These are phyloP conservation scores for Triangularia setosa DNA, from an alignment of 2,329 filamentous ascomycete species.

Conservation along the genomic window DNA sequence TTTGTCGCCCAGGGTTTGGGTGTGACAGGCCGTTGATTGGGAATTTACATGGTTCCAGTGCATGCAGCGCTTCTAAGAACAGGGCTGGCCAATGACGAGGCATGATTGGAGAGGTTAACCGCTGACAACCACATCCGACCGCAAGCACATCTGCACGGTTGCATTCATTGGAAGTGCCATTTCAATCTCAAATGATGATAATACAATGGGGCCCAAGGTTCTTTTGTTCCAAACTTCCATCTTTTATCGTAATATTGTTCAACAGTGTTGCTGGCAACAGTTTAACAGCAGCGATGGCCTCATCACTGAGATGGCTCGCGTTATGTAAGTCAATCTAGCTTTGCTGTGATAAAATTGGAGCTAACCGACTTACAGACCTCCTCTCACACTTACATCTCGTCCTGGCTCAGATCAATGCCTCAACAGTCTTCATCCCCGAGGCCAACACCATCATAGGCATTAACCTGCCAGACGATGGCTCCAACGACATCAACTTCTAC, in stretches of 20 bases:
- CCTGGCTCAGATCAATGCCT: constrained; percentile 15
- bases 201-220: background rate
- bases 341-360: background rate
- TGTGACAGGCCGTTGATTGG: background rate
- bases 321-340: background rate
- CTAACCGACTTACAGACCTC: constrained; percentile 5
- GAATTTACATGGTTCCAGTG: background rate
- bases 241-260: background rate
- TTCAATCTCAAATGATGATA: background rate
- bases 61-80: background rate
- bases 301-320: background rate
- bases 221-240: background rate
- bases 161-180: background rate
- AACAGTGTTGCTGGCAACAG: background rate
- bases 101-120: background rate
- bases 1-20: background rate
- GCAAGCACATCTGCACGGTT: background rate
- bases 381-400: constrained; percentile 5
- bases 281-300: background rate
- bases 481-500: constrained; percentile 29
- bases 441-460: constrained; percentile 25
- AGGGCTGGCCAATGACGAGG: background rate
- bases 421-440: constrained; percentile 23
- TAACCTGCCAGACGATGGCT: constrained; percentile 23
- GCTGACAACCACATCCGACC: background rate